Evolutionary conservation across 768 basidiomycete genomes (phyloP).

Genomic region (Rhodotorula toruloides): DNA sequence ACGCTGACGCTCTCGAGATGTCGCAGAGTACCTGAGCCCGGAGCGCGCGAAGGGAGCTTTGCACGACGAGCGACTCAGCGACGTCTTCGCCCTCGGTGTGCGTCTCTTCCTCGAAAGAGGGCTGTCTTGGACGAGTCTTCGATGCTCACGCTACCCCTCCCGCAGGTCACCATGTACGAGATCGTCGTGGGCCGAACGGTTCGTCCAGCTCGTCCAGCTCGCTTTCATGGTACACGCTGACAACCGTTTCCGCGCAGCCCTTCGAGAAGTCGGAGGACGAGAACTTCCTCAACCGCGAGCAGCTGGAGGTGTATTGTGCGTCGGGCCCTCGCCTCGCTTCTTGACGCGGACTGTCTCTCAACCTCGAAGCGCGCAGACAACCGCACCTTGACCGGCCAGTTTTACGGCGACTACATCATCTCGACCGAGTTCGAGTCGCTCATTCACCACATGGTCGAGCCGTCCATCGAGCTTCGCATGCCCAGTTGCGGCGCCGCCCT

Average conservation of each 20-base stretch:
- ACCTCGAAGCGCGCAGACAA: constrained; percentile 12
- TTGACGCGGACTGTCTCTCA: neutral
- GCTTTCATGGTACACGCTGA: neutral
- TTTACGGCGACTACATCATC: constrained; percentile 35
- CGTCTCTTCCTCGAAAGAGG: neutral
- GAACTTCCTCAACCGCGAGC: constrained; percentile 56
- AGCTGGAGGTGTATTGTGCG: constrained; percentile 77
- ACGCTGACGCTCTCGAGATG: constrained; percentile 46
- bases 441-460: constrained; percentile 39
- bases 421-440: constrained; percentile 36
- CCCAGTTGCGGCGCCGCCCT: constrained; percentile 32
- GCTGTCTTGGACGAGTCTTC: too few species aligned
- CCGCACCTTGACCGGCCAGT: constrained; percentile 27
- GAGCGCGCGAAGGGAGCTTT: constrained; percentile 79
- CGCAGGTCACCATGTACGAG: constrained; percentile 71
- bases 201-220: neutral
- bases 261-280: constrained; percentile 35
- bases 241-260: constrained; percentile 1
- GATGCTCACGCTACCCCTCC: constrained; percentile 44
- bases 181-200: constrained; percentile 78
- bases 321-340: constrained; percentile 48
- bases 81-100: constrained; percentile 51
- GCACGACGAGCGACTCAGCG: constrained; percentile 91
- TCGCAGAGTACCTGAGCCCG: constrained; percentile 76
- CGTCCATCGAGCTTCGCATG: constrained; percentile 15